Evolutionary conservation across 73 alveolate species (phyloP).

Genomic region (Durusdinium trenchii): DNA sequence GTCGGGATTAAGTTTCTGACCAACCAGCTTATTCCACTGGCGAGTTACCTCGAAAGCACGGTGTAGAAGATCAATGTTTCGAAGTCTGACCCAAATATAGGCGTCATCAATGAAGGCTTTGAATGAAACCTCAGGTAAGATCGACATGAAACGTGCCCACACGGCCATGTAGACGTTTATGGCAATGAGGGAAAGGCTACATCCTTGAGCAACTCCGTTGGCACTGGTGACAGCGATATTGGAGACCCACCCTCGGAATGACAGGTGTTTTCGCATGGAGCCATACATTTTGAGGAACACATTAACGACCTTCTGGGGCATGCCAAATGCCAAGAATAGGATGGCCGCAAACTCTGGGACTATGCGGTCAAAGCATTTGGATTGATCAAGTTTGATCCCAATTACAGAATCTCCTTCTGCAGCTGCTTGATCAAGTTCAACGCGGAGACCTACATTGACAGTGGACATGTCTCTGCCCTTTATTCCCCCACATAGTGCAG

Average conservation of each 20-base stretch:
- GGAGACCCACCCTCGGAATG: neutral
- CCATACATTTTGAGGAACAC: neutral
- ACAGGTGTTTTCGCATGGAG: neutral
- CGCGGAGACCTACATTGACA: neutral
- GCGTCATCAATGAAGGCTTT: neutral
- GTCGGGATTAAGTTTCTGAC: neutral
- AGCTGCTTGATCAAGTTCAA: neutral
- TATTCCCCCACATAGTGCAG: neutral
- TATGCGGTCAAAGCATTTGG: neutral
- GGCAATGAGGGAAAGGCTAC: neutral
- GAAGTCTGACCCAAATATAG: neutral
- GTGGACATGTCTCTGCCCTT: neutral
- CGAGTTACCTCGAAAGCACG: neutral
- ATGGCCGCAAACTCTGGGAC: neutral
- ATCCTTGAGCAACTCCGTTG: neutral
- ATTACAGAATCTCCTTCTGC: neutral
- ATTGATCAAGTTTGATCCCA: neutral
- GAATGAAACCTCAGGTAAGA: neutral
- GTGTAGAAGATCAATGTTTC: no score
- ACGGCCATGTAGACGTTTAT: neutral
- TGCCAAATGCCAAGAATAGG: neutral
- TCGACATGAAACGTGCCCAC: neutral
- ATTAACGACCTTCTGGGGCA: neutral
- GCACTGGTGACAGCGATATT: neutral
- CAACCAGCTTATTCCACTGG: neutral